Evolutionary conservation across 192 early-diverging fungal genomes (phyloP).

Genomic region (Polychytrium aggregatum): DNA sequence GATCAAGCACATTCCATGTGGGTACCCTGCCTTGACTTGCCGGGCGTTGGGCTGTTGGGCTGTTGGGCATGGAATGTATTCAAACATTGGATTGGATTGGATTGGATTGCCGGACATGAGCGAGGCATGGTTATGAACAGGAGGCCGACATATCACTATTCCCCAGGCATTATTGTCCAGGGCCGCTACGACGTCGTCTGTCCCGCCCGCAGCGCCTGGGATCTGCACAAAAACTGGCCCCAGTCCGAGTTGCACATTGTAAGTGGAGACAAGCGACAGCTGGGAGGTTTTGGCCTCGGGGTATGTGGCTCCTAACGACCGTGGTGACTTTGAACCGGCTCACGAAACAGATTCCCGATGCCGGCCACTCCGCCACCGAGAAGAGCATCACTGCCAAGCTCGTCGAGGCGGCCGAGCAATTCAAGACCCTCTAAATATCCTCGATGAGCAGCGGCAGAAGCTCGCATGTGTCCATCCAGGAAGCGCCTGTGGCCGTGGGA

Average conservation of each 20-base stretch:
- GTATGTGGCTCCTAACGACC: neutral
- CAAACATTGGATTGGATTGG: too few relatives aligned
- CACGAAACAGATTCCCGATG: slow-evolving; percentile 25
- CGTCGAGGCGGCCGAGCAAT: slow-evolving; percentile 51
- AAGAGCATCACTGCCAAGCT: slow-evolving; percentile 30
- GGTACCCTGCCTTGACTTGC: neutral
- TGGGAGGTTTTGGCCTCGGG: neutral
- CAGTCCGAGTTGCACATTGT: slow-evolving; percentile 57
- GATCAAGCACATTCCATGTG: slow-evolving; percentile 49
- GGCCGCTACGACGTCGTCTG: slow-evolving; percentile 51
- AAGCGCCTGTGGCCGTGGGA: too few relatives aligned
- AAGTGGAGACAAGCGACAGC: slow-evolving; percentile 3
- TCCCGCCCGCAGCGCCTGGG: slow-evolving; percentile 29
- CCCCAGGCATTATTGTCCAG: slow-evolving; percentile 43
- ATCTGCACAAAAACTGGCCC: slow-evolving; percentile 44
- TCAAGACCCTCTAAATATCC: slow-evolving; percentile 17
- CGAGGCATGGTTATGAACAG: too few relatives aligned
- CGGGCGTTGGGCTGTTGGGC: too few relatives aligned
- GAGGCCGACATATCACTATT: neutral
- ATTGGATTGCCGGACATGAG: too few relatives aligned
- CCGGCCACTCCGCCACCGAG: slow-evolving; percentile 59
- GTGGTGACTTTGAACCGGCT: neutral
- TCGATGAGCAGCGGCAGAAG: too few relatives aligned
- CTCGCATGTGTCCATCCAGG: too few relatives aligned
- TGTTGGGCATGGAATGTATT: too few relatives aligned